Percentiles rank a stretch among this genome's conserved stretches.
Evolutionary conservation across 306 rosid genomes (phyloP).

Genomic region (Prunus mume): DNA sequence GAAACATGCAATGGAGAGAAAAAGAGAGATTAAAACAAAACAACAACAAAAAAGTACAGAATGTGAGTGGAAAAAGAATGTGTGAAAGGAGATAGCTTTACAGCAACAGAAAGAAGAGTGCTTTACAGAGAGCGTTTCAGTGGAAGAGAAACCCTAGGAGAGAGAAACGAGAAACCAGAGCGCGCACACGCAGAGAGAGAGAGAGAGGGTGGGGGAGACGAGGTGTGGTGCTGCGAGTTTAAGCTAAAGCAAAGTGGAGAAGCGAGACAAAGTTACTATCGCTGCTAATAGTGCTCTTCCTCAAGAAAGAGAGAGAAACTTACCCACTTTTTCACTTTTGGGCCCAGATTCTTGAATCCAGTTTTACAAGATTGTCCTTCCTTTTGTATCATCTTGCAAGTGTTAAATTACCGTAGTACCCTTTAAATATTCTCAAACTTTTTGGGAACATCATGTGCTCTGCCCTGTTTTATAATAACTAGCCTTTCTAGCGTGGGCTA

Average conservation of each 20-base stretch:
- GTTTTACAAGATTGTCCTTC: neutral
- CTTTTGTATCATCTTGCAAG: neutral
- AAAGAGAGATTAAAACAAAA: neutral
- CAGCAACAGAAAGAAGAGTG: neutral
- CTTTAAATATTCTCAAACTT: neutral
- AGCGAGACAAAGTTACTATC: neutral
- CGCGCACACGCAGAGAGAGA: neutral
- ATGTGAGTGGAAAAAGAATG: neutral
- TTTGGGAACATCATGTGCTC: neutral
- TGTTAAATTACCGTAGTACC: neutral
- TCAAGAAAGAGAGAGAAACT: neutral
- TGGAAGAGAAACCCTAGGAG: slow-evolving; percentile 15
- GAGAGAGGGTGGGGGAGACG: neutral
- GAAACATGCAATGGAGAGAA: slow-evolving; percentile 5
- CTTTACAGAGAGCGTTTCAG: neutral
- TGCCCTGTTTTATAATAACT: too few species aligned
- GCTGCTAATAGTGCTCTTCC: neutral
- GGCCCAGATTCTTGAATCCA: slow-evolving; percentile 18
- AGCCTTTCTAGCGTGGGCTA: too few species aligned
- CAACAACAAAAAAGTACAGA: neutral
- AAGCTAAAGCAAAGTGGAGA: slow-evolving; percentile 30
- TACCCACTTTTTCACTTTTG: neutral
- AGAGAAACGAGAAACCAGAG: slow-evolving; percentile 3
- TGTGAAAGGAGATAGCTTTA: neutral
- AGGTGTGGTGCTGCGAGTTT: slow-evolving; percentile 28